A percentile compares a stretch with the other conserved stretches of the same genome.
These are phyloP conservation scores for Zarea fungicola DNA, from an alignment of 2,329 filamentous ascomycete genomes.

Conservation along the genomic window DNA sequence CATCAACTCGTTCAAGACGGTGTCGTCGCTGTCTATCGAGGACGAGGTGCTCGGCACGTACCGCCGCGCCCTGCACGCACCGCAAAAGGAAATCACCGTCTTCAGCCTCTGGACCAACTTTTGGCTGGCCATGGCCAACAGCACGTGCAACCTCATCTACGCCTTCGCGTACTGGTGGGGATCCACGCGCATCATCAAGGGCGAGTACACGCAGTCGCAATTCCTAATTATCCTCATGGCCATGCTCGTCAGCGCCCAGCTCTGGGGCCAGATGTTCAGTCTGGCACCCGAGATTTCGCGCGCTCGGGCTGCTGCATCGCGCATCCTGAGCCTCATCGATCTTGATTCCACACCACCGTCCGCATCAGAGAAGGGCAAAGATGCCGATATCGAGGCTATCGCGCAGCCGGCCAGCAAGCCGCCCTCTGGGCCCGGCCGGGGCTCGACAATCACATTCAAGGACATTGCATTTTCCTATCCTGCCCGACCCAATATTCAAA, in stretches of 20 bases:
- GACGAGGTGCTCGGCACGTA: constrained; percentile 49
- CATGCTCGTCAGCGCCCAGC: constrained; percentile 66
- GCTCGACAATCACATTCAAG: constrained; percentile 48
- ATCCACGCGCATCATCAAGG: constrained; percentile 61
- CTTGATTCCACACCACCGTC: constrained; percentile 25
- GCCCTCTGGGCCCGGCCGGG: constrained; percentile 24
- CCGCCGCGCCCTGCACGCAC: constrained; percentile 41
- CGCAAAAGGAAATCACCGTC: constrained; percentile 50
- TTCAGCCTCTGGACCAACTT: constrained; percentile 49
- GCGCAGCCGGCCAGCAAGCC: constrained; percentile 23
- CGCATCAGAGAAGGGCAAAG: constrained; percentile 22
- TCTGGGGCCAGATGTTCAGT: constrained; percentile 70
- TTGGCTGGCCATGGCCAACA: constrained; percentile 56
- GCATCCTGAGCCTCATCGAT: constrained; percentile 49
- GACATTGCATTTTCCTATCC: constrained; percentile 63
- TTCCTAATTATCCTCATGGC: constrained; percentile 71
- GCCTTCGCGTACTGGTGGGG: constrained; percentile 80
- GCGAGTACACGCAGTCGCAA: constrained; percentile 58
- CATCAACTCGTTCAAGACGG: constrained; percentile 60
- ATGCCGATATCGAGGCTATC: constrained; percentile 35
- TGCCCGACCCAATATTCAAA: constrained; percentile 50
- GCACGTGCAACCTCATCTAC: constrained; percentile 62
- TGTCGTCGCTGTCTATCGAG: constrained; percentile 51
- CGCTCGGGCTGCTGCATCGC: constrained; percentile 55
- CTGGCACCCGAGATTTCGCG: constrained; percentile 70